Evolutionary conservation across 371 early-diverging fungal species (phyloP).

Genomic region (Syncephalastrum sp.): DNA sequence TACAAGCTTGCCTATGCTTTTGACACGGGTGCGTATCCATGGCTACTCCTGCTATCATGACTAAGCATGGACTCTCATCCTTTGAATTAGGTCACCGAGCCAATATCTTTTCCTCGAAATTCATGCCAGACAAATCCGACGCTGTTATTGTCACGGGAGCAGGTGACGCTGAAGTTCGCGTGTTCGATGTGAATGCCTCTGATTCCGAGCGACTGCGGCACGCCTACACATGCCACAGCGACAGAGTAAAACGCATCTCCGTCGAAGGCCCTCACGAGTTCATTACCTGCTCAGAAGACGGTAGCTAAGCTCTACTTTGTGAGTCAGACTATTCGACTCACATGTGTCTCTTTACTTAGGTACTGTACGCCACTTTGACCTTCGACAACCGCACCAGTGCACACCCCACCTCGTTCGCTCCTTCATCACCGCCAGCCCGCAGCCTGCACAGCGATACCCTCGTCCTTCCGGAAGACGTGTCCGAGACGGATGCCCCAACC

Average conservation of each 20-base stretch:
- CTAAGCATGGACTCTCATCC: background rate
- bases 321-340: too few species aligned
- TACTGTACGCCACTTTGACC: constrained; percentile 65
- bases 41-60: background rate
- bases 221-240: constrained; percentile 56
- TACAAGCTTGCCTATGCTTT: constrained; percentile 24
- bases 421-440: constrained; percentile 21
- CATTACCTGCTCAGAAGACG: constrained; percentile 68
- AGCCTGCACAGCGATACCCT: constrained; percentile 20
- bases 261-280: constrained; percentile 52
- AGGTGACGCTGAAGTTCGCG: constrained; percentile 63
- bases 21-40: constrained; percentile 21
- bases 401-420: constrained; percentile 25
- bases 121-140: constrained; percentile 66
- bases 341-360: constrained; percentile 18
- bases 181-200: constrained; percentile 55
- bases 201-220: constrained; percentile 11
- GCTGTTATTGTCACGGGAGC: constrained; percentile 65
- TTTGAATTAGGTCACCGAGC: constrained; percentile 54
- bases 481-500: constrained; percentile 29
- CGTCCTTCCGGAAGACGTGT: constrained; percentile 14
- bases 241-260: constrained; percentile 55
- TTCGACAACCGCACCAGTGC: constrained; percentile 47
- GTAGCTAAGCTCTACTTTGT: constrained; percentile 17
- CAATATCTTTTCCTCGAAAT: constrained; percentile 79